These are phyloP conservation scores for Hypsizygus marmoreus DNA, from an alignment of 768 basidiomycete genomes.

Conservation along the genomic window DNA sequence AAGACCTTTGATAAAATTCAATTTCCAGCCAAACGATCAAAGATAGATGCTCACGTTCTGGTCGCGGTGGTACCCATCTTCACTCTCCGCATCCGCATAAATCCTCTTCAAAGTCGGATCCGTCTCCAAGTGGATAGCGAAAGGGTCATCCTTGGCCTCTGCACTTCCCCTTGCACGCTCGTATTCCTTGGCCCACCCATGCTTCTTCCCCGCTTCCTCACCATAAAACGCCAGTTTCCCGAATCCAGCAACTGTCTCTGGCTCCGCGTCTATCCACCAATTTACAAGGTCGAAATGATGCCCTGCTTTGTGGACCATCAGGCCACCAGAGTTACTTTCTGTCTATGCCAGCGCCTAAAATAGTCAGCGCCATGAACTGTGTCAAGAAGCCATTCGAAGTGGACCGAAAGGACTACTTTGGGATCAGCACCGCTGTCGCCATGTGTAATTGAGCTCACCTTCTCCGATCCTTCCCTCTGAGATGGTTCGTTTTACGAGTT, in stretches of 20 bases:
- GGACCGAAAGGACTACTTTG: constrained; percentile 44
- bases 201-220: constrained; percentile 41
- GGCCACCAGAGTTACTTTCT: constrained; percentile 45
- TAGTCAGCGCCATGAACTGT: constrained; percentile 56
- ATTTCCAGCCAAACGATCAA: neutral
- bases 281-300: constrained; percentile 57
- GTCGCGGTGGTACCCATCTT: constrained; percentile 53
- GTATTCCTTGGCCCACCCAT: constrained; percentile 50
- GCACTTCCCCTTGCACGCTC: constrained; percentile 42
- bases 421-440: too few relatives aligned
- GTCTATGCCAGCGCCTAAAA: constrained; percentile 52
- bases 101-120: constrained; percentile 44
- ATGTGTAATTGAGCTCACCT: constrained; percentile 20
- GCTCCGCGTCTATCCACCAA: constrained; percentile 53
- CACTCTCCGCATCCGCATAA: constrained; percentile 47
- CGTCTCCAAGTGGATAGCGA: constrained; percentile 48
- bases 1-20: constrained; percentile 30
- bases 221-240: constrained; percentile 52
- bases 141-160: constrained; percentile 47
- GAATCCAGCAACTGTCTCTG: constrained; percentile 47
- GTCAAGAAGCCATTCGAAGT: constrained; percentile 56
- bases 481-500: constrained; percentile 48
- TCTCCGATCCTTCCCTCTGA: constrained; percentile 48
- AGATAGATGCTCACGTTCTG: constrained; percentile 38
- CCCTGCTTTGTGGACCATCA: constrained; percentile 48